These are phyloP conservation scores for Raffaelea deltoideospora DNA, from an alignment of 2,329 filamentous ascomycete genomes.

Conservation along the genomic window DNA sequence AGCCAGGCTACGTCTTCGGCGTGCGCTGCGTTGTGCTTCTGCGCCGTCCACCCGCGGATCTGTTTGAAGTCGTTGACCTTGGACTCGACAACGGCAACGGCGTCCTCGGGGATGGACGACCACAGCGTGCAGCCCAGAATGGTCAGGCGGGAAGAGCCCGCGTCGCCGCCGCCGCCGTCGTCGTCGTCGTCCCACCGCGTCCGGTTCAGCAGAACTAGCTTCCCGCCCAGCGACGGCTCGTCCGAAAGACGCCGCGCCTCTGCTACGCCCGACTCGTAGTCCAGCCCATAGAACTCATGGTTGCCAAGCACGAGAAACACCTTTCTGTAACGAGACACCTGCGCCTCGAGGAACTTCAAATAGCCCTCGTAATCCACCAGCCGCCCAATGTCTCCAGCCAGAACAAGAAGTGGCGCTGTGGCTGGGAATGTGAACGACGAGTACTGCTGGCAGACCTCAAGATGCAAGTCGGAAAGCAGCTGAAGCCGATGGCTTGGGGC, in stretches of 20 bases:
- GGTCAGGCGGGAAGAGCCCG: slow-evolving; percentile 17
- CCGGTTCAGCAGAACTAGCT: slow-evolving; percentile 28
- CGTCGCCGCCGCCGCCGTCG: slow-evolving; percentile 11
- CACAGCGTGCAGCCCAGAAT: slow-evolving; percentile 44
- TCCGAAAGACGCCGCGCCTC: slow-evolving; percentile 1
- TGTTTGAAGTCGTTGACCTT: slow-evolving; percentile 37
- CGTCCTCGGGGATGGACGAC: slow-evolving; percentile 29
- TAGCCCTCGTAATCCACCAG: slow-evolving; percentile 22
- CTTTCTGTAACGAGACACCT: slow-evolving; percentile 28
- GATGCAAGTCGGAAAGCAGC: slow-evolving; percentile 42
- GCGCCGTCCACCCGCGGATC: slow-evolving; percentile 35
- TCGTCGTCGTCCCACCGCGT: slow-evolving; percentile 22
- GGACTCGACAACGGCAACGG: slow-evolving; percentile 21
- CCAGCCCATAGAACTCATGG: slow-evolving; percentile 33
- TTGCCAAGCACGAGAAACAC: slow-evolving; percentile 41
- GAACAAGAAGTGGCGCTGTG: slow-evolving; percentile 26
- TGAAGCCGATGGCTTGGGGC: slow-evolving; percentile 21
- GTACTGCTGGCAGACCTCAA: slow-evolving; percentile 22
- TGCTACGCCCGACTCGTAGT: slow-evolving; percentile 1
- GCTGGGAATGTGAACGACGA: neutral
- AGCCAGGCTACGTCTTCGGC: slow-evolving; percentile 35
- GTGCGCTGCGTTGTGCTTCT: slow-evolving; percentile 32
- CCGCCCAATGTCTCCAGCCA: slow-evolving; percentile 41
- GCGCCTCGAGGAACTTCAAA: slow-evolving; percentile 25
- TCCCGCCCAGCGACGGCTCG: slow-evolving; percentile 22